phyloP scores from a whole-genome alignment of 352 stramenopile genomes.

The Phytophthora hibernalis region DNA sequence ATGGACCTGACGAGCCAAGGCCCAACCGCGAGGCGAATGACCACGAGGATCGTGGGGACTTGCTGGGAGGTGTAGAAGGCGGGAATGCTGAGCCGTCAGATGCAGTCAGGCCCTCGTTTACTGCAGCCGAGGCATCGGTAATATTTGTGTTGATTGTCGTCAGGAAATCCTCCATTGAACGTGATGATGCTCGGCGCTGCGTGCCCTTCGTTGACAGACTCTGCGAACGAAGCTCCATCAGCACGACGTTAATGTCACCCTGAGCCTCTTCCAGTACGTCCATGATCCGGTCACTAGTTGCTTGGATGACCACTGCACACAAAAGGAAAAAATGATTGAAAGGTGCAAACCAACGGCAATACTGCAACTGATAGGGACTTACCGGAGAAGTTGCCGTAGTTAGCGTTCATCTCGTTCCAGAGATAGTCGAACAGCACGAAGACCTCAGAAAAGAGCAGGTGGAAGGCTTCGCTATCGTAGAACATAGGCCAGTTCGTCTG shows the following conservation, averaged over 20 bases:
- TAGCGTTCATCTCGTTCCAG: conserved; percentile 88
- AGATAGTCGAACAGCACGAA: conserved; percentile 88
- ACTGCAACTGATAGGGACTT: conserved; percentile 18
- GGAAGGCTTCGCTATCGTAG: conserved; percentile 69
- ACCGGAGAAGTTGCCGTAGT: conserved; percentile 87
- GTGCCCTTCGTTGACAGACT: conserved; percentile 48
- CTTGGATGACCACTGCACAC: conserved; percentile 78
- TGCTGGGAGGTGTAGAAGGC: conserved; percentile 46
- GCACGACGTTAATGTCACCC: conserved; percentile 60
- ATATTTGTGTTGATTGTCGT: conserved; percentile 69
- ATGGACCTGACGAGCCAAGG: conserved; percentile 32
- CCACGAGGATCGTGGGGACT: conserved; percentile 44
- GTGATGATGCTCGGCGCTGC: conserved; percentile 58
- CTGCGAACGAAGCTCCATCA: conserved; percentile 69
- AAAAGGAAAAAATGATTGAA: conserved; percentile 8
- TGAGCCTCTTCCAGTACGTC: conserved; percentile 79
- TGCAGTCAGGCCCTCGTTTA: conserved; percentile 32
- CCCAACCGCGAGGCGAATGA: conserved; percentile 44
- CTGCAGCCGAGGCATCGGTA: conserved; percentile 35
- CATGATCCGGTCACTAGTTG: conserved; percentile 70
- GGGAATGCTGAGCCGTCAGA: conserved; percentile 41
- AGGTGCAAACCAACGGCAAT: neutral
- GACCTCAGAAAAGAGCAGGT: conserved; percentile 81
- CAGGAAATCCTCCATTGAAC: conserved; percentile 77
- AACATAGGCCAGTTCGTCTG: conserved; percentile 81